Base-by-base conservation (phyloP, 805 yeast species). In the Candida succiphila region DNA sequence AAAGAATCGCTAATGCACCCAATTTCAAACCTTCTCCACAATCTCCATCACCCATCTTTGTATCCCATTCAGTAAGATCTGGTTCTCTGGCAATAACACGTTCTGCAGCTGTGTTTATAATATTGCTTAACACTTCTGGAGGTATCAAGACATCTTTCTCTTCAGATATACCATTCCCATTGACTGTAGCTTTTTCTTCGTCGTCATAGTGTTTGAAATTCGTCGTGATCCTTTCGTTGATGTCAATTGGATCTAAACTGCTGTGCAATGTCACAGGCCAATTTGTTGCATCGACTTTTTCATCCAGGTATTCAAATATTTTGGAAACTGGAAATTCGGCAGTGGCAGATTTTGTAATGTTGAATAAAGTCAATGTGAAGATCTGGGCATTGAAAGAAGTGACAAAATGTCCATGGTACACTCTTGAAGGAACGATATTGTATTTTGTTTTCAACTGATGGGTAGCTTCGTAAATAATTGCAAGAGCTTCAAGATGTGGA, bases 21-120 rank as follows among this genome's bases (percentile, higher is more conserved):
- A 50, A 41, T 33, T 52, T 51, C 27, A 61, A 48, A 31, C 60
- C 59, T 36, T 57, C 56, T 24, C 67, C 65, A 45, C 67, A 61
- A 34, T 61, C 67, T 12, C 67, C 67, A 38, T 61, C 67, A n/a
- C 67, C 65, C 57, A 59, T 55, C 37, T 54, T 50, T 17, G 67
- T 61, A 37, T 61, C 67, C 61, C 63, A 61, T 17, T 50, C 51
- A 14, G 67, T 61, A 33, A 60, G 43, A 15, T 54, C 56, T 3
- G 62, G 61, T 35, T 60, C 63, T 27, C 39, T 52, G 3, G 41
- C 38, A 32, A 58, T 53, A 7, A 60, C 43, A 15, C 52, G 56
- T 15, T 44, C 32, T 3, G 58, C 52, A 3, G 57, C 63, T 20
- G 42, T 44, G 12, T 36, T 40, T 15, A 56, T 38, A 5, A 52